Base-by-base conservation (phyloP, 176 grass and related monocot genomes). In the Cenchrus americanus region DNA sequence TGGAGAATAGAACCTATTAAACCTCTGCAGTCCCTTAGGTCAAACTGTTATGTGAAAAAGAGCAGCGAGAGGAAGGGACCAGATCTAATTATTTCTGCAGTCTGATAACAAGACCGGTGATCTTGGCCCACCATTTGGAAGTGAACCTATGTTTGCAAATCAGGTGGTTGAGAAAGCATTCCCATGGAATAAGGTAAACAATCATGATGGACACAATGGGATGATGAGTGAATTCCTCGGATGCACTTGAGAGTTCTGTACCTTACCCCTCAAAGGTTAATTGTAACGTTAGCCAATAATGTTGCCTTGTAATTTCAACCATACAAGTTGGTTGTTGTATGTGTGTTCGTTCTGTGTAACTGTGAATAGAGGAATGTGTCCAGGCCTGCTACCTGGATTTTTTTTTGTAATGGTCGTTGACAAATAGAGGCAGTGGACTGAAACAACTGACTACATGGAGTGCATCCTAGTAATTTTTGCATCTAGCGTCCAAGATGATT, bases 101-200 rank as follows among this genome's bases (percentile, higher is more conserved):
- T 21, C 55, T 43, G 74, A 60, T 81, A 48, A 66, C 75, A 76
- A 53, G 70, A 61, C 71, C 18, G 82, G 12, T 34, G 62, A 60
- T 40, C 8, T 34, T 69, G 30, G 44, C 46, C 8, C 66, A 32
- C 6, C 49, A 82, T 76, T 34, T 60, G 11, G 52, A 62, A 50
- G 22, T 18, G 6, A 21, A 30, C 6, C 13, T 69, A 5, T 46
- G 22, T 81, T 54, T 51, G 14, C 27, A 57, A 49, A 41, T 73
- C 61, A 66, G 24, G 68, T 77, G 69, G n/a, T n/a, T 57, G 65
- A 75, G 70, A 85, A 76, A 50, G 79, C 77, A 63, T 72, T 58
- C 66, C 66, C 37, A 11, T 76, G 10, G 11, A 47, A 52, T 69
- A 71, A 70, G 27, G 30, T 14, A 14, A 57, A 8, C 46, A 24